Evolutionary conservation across 192 early-diverging fungal species (phyloP).

Genomic region (Entrophospora sp.): DNA sequence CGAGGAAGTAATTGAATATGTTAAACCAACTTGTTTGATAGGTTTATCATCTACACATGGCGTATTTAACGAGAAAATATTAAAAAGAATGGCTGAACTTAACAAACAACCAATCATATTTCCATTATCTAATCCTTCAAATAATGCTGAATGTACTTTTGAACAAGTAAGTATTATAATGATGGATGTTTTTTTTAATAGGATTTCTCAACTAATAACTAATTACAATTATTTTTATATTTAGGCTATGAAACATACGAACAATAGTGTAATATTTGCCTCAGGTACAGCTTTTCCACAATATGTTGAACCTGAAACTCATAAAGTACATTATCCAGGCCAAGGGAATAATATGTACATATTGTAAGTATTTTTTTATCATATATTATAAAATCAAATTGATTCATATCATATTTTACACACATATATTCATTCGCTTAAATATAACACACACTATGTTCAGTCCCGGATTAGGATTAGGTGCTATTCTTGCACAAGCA

Average conservation of each 20-base stretch:
- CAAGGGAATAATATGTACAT: slow-evolving; percentile 97
- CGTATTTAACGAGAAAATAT: slow-evolving; percentile 63
- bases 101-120: slow-evolving; percentile 82
- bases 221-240: too few species aligned
- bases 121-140: slow-evolving; percentile 81
- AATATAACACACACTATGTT: too few species aligned
- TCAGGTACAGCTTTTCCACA: slow-evolving; percentile 90
- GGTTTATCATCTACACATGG: slow-evolving; percentile 75
- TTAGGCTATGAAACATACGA: slow-evolving; percentile 70
- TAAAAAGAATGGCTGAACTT: slow-evolving; percentile 65
- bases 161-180: slow-evolving; percentile 58
- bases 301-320: slow-evolving; percentile 56
- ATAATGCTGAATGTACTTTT: slow-evolving; percentile 92
- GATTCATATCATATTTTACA: background rate
- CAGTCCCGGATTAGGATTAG: slow-evolving; percentile 83
- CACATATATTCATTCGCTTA: background rate
- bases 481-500: slow-evolving; percentile 67
- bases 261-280: slow-evolving; percentile 88
- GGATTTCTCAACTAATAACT: background rate
- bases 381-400: background rate
- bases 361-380: slow-evolving; percentile 39
- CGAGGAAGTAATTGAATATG: slow-evolving; percentile 70
- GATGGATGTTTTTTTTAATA: background rate
- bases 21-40: slow-evolving; percentile 84
- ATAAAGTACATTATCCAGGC: slow-evolving; percentile 51